Conservation (phyloP, 2,329 filamentous ascomycete species). For the Diaporthe sp. region DNA sequence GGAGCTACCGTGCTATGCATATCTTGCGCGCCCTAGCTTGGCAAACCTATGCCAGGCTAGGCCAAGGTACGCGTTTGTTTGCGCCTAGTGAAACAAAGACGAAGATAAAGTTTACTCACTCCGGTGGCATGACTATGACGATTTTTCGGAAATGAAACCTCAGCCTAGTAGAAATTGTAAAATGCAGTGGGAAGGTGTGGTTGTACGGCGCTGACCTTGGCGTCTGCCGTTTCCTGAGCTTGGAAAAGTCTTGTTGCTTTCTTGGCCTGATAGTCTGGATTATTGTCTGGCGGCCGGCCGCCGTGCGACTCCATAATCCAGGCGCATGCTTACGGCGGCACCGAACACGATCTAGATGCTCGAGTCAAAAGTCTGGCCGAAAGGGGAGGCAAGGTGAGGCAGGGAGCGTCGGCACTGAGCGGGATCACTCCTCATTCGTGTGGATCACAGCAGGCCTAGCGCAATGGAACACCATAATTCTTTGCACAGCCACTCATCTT, state of each 20-base stretch:
- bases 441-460: background rate
- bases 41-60: slow-evolving; percentile 1
- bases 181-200: background rate
- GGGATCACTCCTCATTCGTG: background rate
- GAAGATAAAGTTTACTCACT: slow-evolving; percentile 11
- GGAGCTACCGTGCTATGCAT: slow-evolving; percentile 25
- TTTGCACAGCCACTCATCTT: slow-evolving; percentile 14
- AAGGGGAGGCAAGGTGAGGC: background rate
- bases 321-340: slow-evolving; percentile 12
- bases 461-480: slow-evolving; percentile 7
- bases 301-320: slow-evolving; percentile 1
- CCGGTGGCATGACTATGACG: slow-evolving; percentile 21
- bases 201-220: background rate
- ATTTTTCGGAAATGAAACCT: slow-evolving; percentile 8
- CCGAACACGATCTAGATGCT: background rate
- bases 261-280: slow-evolving; percentile 20
- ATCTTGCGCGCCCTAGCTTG: slow-evolving; percentile 9
- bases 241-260: slow-evolving; percentile 24
- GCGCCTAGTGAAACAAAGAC: slow-evolving; percentile 1
- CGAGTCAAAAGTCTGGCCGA: slow-evolving; percentile 17
- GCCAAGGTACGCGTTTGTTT: slow-evolving; percentile 27
- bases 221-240: background rate
- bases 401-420: background rate
- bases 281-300: background rate
- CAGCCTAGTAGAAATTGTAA: slow-evolving; percentile 6